These are phyloP conservation scores for Boehmeria nivea DNA, from an alignment of 306 rosid genomes.

Conservation along the genomic window DNA sequence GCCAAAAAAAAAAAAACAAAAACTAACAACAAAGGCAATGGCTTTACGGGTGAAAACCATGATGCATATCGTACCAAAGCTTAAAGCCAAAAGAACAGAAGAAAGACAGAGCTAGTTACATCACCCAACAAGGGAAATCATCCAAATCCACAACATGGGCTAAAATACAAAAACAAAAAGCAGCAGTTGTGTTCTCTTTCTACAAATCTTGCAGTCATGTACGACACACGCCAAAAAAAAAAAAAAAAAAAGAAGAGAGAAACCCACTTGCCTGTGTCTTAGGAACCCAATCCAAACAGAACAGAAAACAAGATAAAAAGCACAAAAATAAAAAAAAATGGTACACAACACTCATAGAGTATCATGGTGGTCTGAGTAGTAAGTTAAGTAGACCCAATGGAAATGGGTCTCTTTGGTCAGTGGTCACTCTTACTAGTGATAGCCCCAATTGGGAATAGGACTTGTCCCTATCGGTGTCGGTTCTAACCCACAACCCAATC, in stretches of 20 bases:
- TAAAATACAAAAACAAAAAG: not conserved
- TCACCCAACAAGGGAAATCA: slow-evolving; percentile 3
- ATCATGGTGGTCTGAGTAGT: slow-evolving; percentile 27
- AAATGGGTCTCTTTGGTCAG: slow-evolving; percentile 26
- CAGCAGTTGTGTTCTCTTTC: not conserved
- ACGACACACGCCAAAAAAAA: not conserved
- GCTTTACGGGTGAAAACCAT: too few species aligned
- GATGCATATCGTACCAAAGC: too few species aligned
- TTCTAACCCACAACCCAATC: slow-evolving; percentile 24
- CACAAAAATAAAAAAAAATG: not conserved
- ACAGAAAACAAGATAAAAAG: not conserved
- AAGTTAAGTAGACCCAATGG: slow-evolving; percentile 31
- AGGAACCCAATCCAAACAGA: slow-evolving; percentile 18
- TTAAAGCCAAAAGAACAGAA: too few species aligned
- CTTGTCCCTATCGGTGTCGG: slow-evolving; percentile 59
- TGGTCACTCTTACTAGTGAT: too few species aligned
- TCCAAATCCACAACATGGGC: not conserved
- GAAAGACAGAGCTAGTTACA: too few species aligned
- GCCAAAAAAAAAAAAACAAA: too few species aligned
- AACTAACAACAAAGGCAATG: too few species aligned
- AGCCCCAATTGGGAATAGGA: slow-evolving; percentile 41
- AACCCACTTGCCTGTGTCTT: slow-evolving; percentile 35
- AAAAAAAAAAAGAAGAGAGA: too few species aligned
- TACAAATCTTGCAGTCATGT: not conserved
- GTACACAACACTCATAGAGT: slow-evolving; percentile 6